Base-by-base conservation (phyloP, 257 asterid genomes). In the Nicotiana attenuata region DNA sequence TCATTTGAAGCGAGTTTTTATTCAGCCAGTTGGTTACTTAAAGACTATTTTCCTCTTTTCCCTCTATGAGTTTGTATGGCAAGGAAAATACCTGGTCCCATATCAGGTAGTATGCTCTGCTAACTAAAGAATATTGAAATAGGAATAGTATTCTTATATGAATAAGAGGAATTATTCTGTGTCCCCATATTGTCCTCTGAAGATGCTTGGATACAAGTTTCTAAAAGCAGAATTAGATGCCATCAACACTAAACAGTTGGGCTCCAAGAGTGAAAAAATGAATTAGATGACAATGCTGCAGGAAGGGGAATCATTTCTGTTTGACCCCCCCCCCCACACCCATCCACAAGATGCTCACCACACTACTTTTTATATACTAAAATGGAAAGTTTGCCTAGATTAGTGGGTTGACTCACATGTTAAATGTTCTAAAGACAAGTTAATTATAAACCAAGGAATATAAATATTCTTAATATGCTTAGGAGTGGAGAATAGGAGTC, bases 191-290 rank as follows among this genome's bases (percentile, higher is more conserved):
- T 59, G 65, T 52, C 20, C 66, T 57, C 28, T 65, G 47, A 80
- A 80, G 83, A 80, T 80, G 83, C 83, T 31, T 80, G 38, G 20
- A 47, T 75, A 71, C 1, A 75, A 50, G 63, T 75, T 41, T 14
- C 41, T 75, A 75, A 75, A 50, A 26, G 63, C 9, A 75, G 63
- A 45, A 75, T 75, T 50, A 75, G 80, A 75, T 75, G 80, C 63
- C 66, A 60, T 29, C 17, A 60, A 60, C 66, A 60, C 66, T 53
- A 24, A 41, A 53, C 66, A 15, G 4, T 65, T 53, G 33, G 50
- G 38, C 50, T 65, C 64, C 22, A 19, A 47, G 56, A 20, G 63
- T 24, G 8, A 24, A 75, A 22, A 75, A 75, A 75, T 75, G 66
- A 24, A 65, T 80, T 52, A 80, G 66, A 65, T 80, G 78, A 63